Evolutionary conservation across 441 rosid species (phyloP).

Genomic region (Eutrema salsugineum): DNA sequence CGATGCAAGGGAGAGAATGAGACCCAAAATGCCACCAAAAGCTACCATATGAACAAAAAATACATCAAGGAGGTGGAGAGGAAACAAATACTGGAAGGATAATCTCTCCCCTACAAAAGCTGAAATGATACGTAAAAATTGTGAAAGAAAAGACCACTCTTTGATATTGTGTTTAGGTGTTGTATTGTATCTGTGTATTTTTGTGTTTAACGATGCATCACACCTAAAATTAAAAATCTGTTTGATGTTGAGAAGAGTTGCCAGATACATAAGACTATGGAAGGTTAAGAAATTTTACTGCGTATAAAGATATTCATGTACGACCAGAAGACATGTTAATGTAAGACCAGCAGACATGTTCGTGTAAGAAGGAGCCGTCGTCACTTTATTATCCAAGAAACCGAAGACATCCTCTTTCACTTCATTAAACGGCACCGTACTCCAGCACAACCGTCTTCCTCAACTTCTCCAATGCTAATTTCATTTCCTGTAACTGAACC

Average conservation of each 20-base stretch:
- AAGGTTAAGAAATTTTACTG: not conserved
- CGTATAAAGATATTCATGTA: no score
- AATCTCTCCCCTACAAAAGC: conserved; percentile 8
- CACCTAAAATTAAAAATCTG: not conserved
- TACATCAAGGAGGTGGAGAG: conserved; percentile 54
- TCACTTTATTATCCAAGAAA: conserved; percentile 20
- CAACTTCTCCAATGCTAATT: conserved; percentile 17
- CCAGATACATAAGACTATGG: not conserved
- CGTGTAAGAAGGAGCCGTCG: not conserved
- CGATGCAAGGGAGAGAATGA: conserved; percentile 51
- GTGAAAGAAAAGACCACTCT: conserved; percentile 2
- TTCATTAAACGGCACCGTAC: no score
- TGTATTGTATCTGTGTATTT: not conserved
- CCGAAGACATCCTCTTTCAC: conserved; percentile 23
- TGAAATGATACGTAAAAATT: conserved; percentile 2
- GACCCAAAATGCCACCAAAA: conserved; percentile 35
- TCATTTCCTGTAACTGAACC: conserved; percentile 26
- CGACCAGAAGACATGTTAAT: no score
- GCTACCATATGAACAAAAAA: conserved; percentile 33
- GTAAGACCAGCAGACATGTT: conserved; percentile 2
- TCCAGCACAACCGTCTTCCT: conserved; percentile 9
- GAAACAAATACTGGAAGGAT: conserved; percentile 50
- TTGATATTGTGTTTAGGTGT: conserved; percentile 4
- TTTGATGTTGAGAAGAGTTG: not conserved
- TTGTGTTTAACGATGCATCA: not conserved